Evolutionary conservation across 805 yeast species (phyloP), one percentile per base, ranked within the genome.

Genomic region (Yarrowia bubula): DNA sequence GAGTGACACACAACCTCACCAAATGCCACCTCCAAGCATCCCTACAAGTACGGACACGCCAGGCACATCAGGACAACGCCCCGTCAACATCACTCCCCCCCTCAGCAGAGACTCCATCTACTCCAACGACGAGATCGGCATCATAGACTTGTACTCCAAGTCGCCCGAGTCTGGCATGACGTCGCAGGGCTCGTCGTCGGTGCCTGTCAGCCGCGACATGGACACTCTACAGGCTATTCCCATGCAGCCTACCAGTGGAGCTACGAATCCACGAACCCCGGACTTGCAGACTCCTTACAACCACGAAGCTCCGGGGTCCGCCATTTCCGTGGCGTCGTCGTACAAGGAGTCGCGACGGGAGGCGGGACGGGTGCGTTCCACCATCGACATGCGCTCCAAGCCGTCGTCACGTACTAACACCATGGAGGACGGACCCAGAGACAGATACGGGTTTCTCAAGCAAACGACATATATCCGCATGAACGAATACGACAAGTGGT

Each of bases 361-460:
- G 13, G 64, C 64, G 5, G 51, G 64, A 13, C 50, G 51, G 33
- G 51, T 58, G 17, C 50, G 64, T 32, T 58, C 64, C 31, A 58
- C 51, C 4, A 58, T 58, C 33, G 64, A 58, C 35, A 55, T 55
- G 61, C 61, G 61, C 13, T 55, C 64, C 22, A 43, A 58, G 14
- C 64, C 64, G n/a, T 17, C 64, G 15, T 43, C 64, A 7, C 51
- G 64, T 43, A 32, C 51, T 33, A 43, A 43, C 22, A 43, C 64
- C 32, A 58, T 58, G 8, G 65, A 48, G 39, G 43, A 63, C 39
- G 43, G 66, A 8, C 61, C 61, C 10, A 76, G 84, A 65, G 98
- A 93, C 73, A 76, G 93, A 57, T 93, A 93, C 73, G 99, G 99
- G 1, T 93, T 93, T 78, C 86, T 85, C 69, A 92, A 90, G 72